Conservation (phyloP, 352 stramenopile species). For the Pythium chondricola region DNA sequence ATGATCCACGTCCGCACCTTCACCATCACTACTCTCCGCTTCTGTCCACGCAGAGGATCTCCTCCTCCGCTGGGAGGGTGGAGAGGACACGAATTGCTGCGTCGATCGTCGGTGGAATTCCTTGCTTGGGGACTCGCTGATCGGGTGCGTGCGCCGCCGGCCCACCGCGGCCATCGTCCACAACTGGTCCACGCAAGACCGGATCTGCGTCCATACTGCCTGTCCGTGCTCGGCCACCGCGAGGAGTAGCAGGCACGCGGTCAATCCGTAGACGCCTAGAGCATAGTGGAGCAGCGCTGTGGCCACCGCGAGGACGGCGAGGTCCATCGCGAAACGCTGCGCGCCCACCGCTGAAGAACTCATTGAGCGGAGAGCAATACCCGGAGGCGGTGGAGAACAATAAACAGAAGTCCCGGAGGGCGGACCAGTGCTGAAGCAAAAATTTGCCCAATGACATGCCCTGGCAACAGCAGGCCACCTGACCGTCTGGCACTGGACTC, state of each 20-base stretch:
- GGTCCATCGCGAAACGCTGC: slow-evolving; percentile 47
- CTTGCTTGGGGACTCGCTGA: neutral
- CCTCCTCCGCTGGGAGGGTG: too few species aligned
- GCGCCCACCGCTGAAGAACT: too few species aligned
- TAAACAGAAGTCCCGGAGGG: too few species aligned
- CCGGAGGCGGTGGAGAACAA: too few species aligned
- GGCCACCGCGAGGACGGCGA: slow-evolving; percentile 47
- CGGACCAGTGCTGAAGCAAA: too few species aligned
- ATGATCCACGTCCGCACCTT: neutral
- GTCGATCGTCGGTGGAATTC: slow-evolving; percentile 10
- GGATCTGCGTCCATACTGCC: neutral
- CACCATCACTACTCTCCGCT: neutral
- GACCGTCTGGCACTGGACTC: too few species aligned
- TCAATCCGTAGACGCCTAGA: slow-evolving; percentile 44
- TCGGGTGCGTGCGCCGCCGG: neutral
- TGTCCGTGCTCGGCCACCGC: slow-evolving; percentile 8
- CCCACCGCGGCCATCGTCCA: neutral
- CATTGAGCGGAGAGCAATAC: too few species aligned
- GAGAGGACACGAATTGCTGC: too few species aligned
- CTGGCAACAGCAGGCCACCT: too few species aligned
- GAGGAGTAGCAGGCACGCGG: slow-evolving; percentile 29
- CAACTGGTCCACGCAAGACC: neutral
- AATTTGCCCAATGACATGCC: too few species aligned
- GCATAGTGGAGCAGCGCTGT: slow-evolving; percentile 66
- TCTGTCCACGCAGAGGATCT: slow-evolving; percentile 8